Evolutionary conservation across 345 rosid genomes (phyloP), one percentile per base, ranked within the genome.

Genomic region (Salix udensis): DNA sequence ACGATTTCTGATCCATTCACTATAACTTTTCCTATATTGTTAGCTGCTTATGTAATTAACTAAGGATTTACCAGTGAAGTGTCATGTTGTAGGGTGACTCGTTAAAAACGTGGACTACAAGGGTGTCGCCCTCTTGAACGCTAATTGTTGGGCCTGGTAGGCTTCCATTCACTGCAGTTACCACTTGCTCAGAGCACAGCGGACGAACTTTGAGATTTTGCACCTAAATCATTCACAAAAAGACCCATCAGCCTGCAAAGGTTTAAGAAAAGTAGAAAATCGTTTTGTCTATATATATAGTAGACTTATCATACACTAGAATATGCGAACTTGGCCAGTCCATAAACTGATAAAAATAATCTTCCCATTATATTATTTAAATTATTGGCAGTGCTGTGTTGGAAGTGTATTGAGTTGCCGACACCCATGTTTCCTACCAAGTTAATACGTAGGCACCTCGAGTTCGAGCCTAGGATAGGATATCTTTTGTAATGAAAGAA

Each of bases 31-130:
- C 36, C 6, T 34, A 34, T 34, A 34, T 34, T 34, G 36, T 4
- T 46, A 50, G 16, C 4, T 7, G 28, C n/a, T 5, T 28, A n/a
- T 28, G 11, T 21, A 26, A 7, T 39, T 62, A 30, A n/a, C 34
- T 18, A 12, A 19, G 50, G 3, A n/a, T 8, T 74, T 89, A 95
- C 98, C 98, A 95, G 75, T 95, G 98, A 78, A 95, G 85, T 7
- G 94, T 89, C 58, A 95, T 64, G 84, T 90, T 91, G 79, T 95
- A 89, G 39, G 98, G 98, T 3, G 98, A 95, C 71, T 84, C 70
- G 76, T 95, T 95, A 68, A 85, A 23, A 68, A 93, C 98, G 23
- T 90, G 96, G 73, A 95, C 81, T 23, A 89, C 76, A 18, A 93
- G 88, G 6, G 90, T 89, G 82, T 95, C 98, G 9, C 98, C 98